Percentiles rank a stretch among this genome's conserved stretches.
Evolutionary conservation across 2,329 filamentous ascomycete species (phyloP).

Genomic region (Phoma sp.): DNA sequence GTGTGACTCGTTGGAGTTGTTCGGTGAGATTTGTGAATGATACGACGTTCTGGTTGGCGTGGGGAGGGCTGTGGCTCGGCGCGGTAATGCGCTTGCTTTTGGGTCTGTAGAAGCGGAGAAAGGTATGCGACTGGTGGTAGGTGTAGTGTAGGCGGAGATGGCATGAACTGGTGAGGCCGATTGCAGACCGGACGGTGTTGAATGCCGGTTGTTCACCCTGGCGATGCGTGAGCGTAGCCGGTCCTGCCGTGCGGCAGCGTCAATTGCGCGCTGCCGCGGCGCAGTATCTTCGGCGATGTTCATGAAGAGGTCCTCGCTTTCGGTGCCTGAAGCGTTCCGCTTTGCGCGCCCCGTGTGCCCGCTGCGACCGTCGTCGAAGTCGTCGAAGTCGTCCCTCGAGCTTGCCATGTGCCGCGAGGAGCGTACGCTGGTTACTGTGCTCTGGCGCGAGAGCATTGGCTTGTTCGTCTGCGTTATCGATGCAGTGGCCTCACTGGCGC

Average conservation of each 20-base stretch:
- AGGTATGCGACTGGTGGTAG: slow-evolving; percentile 39
- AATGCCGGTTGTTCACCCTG: slow-evolving; percentile 45
- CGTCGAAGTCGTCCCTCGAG: slow-evolving; percentile 39
- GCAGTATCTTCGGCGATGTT: slow-evolving; percentile 51
- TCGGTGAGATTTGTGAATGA: slow-evolving; percentile 41
- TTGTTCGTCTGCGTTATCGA: slow-evolving; percentile 26
- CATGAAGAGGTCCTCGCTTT: slow-evolving; percentile 52
- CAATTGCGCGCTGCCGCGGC: slow-evolving; percentile 34
- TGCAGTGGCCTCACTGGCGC: slow-evolving; percentile 20
- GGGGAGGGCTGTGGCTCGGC: slow-evolving; percentile 44
- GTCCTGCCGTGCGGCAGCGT: slow-evolving; percentile 38
- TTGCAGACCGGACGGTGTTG: slow-evolving; percentile 40
- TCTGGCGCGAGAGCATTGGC: slow-evolving; percentile 26
- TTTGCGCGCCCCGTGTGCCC: slow-evolving; percentile 24
- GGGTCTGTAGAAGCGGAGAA: slow-evolving; percentile 34
- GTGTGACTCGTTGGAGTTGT: slow-evolving; percentile 28
- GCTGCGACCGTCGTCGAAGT: slow-evolving; percentile 39
- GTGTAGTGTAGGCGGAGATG: slow-evolving; percentile 29
- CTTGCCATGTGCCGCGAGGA: slow-evolving; percentile 38
- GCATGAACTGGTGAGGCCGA: slow-evolving; percentile 37
- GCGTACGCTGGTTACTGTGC: slow-evolving; percentile 28
- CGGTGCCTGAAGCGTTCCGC: slow-evolving; percentile 7
- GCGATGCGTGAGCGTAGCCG: slow-evolving; percentile 46
- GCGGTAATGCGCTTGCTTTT: slow-evolving; percentile 30
- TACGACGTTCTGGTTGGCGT: slow-evolving; percentile 34